Percentiles rank a stretch among this genome's conserved stretches.
Evolutionary conservation across 2,329 filamentous ascomycete species (phyloP).

Genomic region (Pezicula rhizophila): DNA sequence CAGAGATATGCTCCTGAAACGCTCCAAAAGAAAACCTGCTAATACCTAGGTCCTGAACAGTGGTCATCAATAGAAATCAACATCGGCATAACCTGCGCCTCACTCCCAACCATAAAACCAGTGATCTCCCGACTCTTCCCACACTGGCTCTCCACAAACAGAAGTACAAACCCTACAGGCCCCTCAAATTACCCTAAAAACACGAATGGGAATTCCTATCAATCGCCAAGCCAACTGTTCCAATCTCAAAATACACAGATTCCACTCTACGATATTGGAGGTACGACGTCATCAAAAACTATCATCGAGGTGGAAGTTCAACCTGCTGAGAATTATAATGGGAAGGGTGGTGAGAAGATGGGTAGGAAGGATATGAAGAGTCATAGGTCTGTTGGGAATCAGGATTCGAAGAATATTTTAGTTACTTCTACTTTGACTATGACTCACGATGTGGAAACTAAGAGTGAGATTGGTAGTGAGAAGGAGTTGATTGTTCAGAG

Average conservation of each 20-base stretch:
- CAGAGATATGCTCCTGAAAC: too few species aligned
- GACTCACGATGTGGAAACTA: conserved; percentile 8
- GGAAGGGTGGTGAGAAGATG: neutral
- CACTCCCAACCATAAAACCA: conserved; percentile 43
- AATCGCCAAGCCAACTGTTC: neutral
- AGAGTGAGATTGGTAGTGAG: conserved; percentile 7
- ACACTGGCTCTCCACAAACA: neutral
- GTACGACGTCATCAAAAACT: neutral
- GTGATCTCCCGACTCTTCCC: conserved; percentile 28
- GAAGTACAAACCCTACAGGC: neutral
- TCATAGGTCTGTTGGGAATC: neutral
- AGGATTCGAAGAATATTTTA: conserved; percentile 2
- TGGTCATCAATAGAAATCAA: conserved; percentile 45
- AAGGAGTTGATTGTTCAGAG: conserved; percentile 8
- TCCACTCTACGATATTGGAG: neutral
- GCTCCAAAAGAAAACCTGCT: too few species aligned
- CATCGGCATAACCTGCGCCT: conserved; percentile 41
- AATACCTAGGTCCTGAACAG: too few species aligned
- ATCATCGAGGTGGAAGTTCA: neutral
- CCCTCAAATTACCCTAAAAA: neutral
- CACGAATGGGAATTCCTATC: neutral
- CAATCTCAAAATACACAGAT: neutral
- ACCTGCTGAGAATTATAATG: too few species aligned
- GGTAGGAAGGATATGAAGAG: neutral
- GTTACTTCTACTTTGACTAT: conserved; percentile 5